phyloP scores from a whole-genome alignment of 108 stramenopile species.

The Aureococcus anophagefferens region DNA sequence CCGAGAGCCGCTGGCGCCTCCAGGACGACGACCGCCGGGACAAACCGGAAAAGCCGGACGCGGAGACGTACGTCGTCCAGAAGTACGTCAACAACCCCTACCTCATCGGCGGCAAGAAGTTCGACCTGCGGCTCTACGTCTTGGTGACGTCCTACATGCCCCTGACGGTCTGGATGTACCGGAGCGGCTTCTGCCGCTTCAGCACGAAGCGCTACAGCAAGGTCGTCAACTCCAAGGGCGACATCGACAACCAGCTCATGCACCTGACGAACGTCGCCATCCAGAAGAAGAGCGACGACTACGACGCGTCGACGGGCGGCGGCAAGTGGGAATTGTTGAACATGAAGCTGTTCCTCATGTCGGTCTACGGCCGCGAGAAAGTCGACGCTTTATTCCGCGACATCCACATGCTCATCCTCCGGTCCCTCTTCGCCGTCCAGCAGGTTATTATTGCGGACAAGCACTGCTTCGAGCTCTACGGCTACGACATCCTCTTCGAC shows the following conservation, averaged over 20 bases:
- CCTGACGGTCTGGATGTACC: constrained; percentile 38
- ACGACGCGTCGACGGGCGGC: no score
- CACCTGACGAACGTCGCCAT: constrained; percentile 58
- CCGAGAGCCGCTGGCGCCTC: no score
- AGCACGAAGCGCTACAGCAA: constrained; percentile 15
- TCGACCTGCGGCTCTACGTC: constrained; percentile 52
- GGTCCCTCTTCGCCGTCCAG: constrained; percentile 44
- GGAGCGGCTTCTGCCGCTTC: constrained; percentile 38
- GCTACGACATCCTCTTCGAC: constrained; percentile 53
- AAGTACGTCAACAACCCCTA: constrained; percentile 46
- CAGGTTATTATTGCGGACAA: constrained; percentile 45
- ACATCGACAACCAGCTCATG: constrained; percentile 17
- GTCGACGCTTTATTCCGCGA: constrained; percentile 36
- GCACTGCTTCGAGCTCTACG: constrained; percentile 62
- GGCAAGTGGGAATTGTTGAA: no score
- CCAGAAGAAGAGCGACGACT: constrained; percentile 45
- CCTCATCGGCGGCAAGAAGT: constrained; percentile 54
- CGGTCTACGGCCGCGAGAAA: constrained; percentile 30
- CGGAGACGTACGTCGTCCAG: constrained; percentile 56
- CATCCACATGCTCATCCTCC: constrained; percentile 37
- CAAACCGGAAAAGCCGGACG: constrained; percentile 37
- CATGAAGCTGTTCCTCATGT: constrained; percentile 46
- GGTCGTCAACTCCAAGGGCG: constrained; percentile 19
- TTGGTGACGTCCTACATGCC: constrained; percentile 50
- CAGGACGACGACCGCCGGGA: no score